Evolutionary conservation across 208 protist species (phyloP).

Genomic region (Acanthamoeba royreba): DNA sequence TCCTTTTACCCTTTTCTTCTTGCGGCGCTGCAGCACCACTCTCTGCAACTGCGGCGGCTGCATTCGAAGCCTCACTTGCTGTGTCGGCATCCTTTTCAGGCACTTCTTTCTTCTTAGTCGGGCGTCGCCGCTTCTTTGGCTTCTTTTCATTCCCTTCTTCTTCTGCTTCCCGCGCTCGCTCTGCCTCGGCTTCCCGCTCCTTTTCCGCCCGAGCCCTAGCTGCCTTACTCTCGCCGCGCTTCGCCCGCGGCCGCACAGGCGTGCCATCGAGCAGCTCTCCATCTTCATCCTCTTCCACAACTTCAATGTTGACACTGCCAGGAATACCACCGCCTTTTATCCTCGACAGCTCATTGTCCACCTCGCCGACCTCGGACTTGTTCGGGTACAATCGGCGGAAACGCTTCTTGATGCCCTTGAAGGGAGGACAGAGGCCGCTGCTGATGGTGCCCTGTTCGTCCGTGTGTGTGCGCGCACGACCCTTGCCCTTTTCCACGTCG

Average conservation of each 20-base stretch:
- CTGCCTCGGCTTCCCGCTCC: not conserved
- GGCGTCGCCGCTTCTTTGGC: not conserved
- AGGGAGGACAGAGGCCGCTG: not conserved
- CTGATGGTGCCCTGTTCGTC: not conserved
- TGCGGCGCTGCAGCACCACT: too few relatives aligned
- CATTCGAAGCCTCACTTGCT: too few relatives aligned
- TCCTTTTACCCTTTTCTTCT: not conserved
- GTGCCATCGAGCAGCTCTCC: not conserved
- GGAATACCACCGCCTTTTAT: not conserved
- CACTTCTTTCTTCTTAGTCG: not conserved
- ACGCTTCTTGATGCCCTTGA: constrained; percentile 5
- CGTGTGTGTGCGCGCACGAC: not conserved
- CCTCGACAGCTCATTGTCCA: not conserved
- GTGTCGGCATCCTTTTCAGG: too few relatives aligned
- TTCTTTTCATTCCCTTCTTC: not conserved
- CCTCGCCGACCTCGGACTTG: not conserved
- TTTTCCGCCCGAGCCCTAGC: not conserved
- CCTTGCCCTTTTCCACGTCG: constrained; percentile 27
- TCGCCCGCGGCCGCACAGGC: not conserved
- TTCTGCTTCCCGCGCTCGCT: not conserved
- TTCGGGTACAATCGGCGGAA: not conserved
- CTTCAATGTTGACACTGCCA: constrained; percentile 5
- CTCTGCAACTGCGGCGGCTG: too few relatives aligned
- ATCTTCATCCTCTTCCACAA: not conserved
- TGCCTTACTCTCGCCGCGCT: not conserved